Evolutionary conservation across 805 yeast genomes (phyloP).

Genomic region (Pichia californica): DNA sequence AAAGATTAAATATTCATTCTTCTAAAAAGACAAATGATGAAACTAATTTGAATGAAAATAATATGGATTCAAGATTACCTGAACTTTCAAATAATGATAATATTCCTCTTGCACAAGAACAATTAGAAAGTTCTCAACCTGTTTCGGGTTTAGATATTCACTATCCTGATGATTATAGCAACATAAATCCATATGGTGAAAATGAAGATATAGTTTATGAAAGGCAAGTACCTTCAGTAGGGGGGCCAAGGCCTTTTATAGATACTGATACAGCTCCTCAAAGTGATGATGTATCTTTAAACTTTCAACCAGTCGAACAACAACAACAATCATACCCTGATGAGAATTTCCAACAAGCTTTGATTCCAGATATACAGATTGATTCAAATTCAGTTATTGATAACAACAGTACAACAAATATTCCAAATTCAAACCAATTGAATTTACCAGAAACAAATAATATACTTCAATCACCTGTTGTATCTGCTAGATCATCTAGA

Average conservation of each 20-base stretch:
- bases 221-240: constrained; percentile 1
- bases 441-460: background rate
- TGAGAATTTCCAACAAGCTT: too few relatives aligned
- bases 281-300: background rate
- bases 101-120: too few relatives aligned
- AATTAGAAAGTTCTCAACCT: too few relatives aligned
- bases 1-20: constrained; percentile 3
- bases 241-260: constrained; percentile 5
- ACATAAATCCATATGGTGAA: background rate
- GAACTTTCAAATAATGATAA: background rate
- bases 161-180: background rate
- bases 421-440: background rate
- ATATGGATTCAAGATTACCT: background rate
- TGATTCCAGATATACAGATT: too few relatives aligned
- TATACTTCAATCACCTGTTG: background rate
- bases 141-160: too few relatives aligned
- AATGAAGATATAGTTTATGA: background rate
- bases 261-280: constrained; percentile 1
- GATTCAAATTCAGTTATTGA: too few relatives aligned
- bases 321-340: background rate
- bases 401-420: background rate
- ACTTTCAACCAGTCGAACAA: background rate
- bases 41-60: too few relatives aligned
- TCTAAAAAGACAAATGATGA: background rate
- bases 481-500: background rate